Conservation (phyloP, 1,139 yeast species). For the Debaryomyces sp. region DNA sequence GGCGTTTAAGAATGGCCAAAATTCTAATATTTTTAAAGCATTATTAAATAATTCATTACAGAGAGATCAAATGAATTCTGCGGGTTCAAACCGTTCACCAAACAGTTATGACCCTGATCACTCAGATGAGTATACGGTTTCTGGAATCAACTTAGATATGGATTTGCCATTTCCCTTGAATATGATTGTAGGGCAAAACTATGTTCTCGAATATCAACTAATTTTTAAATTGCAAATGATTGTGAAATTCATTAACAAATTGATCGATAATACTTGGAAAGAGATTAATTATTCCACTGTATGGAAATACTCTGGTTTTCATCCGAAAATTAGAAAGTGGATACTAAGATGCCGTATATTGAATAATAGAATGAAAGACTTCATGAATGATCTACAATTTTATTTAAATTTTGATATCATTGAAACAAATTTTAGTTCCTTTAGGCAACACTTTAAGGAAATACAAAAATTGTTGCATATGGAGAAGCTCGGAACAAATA, state of each 20-base stretch:
- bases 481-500: slow-evolving; percentile 15
- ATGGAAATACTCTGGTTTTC: slow-evolving; percentile 59
- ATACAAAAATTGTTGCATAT: slow-evolving; percentile 20
- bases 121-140: slow-evolving; percentile 35
- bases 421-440: slow-evolving; percentile 53
- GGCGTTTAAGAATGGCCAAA: slow-evolving; percentile 43
- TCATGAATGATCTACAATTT: slow-evolving; percentile 56
- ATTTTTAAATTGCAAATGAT: slow-evolving; percentile 72
- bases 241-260: slow-evolving; percentile 61
- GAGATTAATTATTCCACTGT: slow-evolving; percentile 67
- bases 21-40: slow-evolving; percentile 35
- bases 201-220: slow-evolving; percentile 77
- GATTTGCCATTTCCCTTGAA: slow-evolving; percentile 86
- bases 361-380: slow-evolving; percentile 64
- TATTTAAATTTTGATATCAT: slow-evolving; percentile 66
- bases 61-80: slow-evolving; percentile 19
- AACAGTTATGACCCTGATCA: slow-evolving; percentile 48
- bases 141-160: slow-evolving; percentile 62
- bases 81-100: slow-evolving; percentile 15
- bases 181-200: slow-evolving; percentile 68
- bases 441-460: slow-evolving; percentile 30
- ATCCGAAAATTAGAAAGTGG: slow-evolving; percentile 53
- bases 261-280: slow-evolving; percentile 70
- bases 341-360: slow-evolving; percentile 58
- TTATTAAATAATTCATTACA: slow-evolving; percentile 44